Evolutionary conservation across 805 yeast species (phyloP).

Genomic region (Candida takata): DNA sequence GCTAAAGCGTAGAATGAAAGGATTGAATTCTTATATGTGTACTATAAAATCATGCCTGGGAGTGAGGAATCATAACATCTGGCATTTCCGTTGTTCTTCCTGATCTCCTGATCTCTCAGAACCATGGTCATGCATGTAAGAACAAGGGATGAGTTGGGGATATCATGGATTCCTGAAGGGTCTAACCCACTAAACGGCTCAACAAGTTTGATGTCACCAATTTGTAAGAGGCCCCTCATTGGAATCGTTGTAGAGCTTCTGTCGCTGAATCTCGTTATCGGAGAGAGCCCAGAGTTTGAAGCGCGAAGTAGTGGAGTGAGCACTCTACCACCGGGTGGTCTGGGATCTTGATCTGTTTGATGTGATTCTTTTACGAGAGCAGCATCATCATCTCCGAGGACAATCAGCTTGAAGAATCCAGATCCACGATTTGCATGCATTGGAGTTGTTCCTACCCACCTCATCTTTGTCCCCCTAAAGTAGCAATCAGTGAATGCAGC

Average conservation of each 20-base stretch:
- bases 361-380: slow-evolving; percentile 15
- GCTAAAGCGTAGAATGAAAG: too few relatives aligned
- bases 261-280: slow-evolving; percentile 20
- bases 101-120: slow-evolving; percentile 19
- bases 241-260: slow-evolving; percentile 10
- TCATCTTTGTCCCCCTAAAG: slow-evolving; percentile 25
- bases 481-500: slow-evolving; percentile 28
- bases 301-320: neutral
- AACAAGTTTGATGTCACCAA: slow-evolving; percentile 19
- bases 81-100: slow-evolving; percentile 17
- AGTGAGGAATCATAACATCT: slow-evolving; percentile 15
- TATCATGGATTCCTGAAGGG: slow-evolving; percentile 9
- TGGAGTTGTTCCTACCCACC: slow-evolving; percentile 36
- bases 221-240: slow-evolving; percentile 7
- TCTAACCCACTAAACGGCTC: slow-evolving; percentile 13
- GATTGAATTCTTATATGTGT: too few relatives aligned
- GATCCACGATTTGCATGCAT: slow-evolving; percentile 29
- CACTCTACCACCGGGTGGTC: neutral
- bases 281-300: slow-evolving; percentile 12
- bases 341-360: slow-evolving; percentile 4
- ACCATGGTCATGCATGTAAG: slow-evolving; percentile 20
- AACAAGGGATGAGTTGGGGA: slow-evolving; percentile 17
- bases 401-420: slow-evolving; percentile 27
- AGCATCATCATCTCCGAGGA: slow-evolving; percentile 28
- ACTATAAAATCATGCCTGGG: slow-evolving; percentile 1